Evolutionary conservation across 2,329 filamentous ascomycete genomes (phyloP).

Genomic region (Ustulina deusta): DNA sequence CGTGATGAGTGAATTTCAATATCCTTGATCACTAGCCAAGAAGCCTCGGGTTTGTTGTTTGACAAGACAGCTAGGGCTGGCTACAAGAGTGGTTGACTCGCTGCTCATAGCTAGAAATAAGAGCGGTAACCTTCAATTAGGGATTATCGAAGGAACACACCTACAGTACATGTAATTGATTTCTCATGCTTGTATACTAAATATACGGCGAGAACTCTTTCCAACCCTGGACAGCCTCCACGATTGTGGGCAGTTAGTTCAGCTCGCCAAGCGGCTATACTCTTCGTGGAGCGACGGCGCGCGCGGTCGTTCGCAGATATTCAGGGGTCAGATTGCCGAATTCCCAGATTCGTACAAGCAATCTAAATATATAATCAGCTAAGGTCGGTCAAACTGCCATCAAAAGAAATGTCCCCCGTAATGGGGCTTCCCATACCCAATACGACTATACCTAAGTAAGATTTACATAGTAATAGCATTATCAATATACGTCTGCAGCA

Average conservation of each 20-base stretch:
- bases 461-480: neutral
- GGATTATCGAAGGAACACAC: too few species aligned
- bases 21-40: neutral
- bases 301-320: neutral
- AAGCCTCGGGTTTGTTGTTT: neutral
- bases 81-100: neutral
- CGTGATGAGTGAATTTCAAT: neutral
- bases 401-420: too few species aligned
- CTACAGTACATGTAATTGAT: too few species aligned
- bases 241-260: too few species aligned
- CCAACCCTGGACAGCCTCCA: too few species aligned
- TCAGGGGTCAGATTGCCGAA: neutral
- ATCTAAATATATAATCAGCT: conserved; percentile 2
- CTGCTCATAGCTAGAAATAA: neutral
- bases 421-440: neutral
- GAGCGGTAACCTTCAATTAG: neutral
- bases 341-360: neutral
- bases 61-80: neutral
- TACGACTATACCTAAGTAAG: neutral
- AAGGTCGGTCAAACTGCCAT: neutral
- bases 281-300: too few species aligned
- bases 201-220: neutral
- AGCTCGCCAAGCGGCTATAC: neutral
- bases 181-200: neutral
- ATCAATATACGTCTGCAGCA: too few species aligned